These are phyloP conservation scores for Sporothrix schenckii DNA, from an alignment of 2,329 filamentous ascomycete species.

Conservation along the genomic window DNA sequence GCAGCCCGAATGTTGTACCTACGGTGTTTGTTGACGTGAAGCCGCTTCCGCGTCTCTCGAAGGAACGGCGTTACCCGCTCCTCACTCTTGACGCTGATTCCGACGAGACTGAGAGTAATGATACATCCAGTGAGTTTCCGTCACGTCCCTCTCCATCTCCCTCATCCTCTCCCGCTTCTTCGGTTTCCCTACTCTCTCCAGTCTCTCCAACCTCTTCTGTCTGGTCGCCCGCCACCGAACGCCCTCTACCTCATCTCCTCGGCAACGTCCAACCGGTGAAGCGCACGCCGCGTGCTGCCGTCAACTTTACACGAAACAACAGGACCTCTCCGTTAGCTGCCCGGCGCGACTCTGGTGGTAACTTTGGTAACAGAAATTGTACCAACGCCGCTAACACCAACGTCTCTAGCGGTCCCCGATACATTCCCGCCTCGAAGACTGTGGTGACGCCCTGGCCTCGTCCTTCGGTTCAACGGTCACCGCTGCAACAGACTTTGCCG, in stretches of 20 bases:
- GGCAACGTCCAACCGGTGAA: background rate
- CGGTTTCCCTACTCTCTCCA: background rate
- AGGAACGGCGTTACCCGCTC: background rate
- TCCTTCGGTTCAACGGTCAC: too few relatives aligned
- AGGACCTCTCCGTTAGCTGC: background rate
- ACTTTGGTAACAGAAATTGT: background rate
- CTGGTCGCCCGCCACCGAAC: background rate
- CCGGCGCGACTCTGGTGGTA: background rate
- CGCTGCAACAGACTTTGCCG: conserved; percentile 2
- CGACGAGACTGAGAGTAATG: background rate
- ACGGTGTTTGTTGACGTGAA: background rate
- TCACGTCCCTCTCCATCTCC: background rate
- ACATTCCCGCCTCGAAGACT: background rate
- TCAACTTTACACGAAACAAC: background rate
- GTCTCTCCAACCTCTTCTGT: background rate
- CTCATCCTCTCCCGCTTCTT: background rate
- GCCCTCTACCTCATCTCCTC: background rate
- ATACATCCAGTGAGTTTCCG: background rate
- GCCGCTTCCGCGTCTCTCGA: background rate
- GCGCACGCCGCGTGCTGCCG: background rate
- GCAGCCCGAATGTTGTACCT: background rate
- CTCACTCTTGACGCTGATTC: background rate
- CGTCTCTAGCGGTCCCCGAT: background rate
- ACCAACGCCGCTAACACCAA: background rate
- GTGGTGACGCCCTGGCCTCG: background rate